phyloP scores from a whole-genome alignment of 306 rosid genomes.

The Benincasa hispida region DNA sequence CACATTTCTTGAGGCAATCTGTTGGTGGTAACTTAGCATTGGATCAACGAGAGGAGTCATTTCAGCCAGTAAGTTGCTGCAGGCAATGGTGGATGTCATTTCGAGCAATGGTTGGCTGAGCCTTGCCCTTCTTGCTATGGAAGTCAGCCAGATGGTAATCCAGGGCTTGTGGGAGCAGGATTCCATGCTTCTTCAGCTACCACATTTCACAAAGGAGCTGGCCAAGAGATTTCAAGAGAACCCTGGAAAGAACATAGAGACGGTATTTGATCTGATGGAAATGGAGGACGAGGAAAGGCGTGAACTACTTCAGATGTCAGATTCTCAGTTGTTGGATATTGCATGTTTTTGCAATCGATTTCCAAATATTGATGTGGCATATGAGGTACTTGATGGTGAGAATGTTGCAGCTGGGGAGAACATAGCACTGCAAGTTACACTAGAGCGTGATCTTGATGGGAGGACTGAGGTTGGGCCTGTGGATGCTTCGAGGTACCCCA shows the following conservation, averaged over 20 bases:
- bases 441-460: slow-evolving; percentile 73
- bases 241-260: slow-evolving; percentile 57
- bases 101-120: slow-evolving; percentile 89
- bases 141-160: slow-evolving; percentile 90
- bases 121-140: slow-evolving; percentile 83
- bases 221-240: slow-evolving; percentile 68
- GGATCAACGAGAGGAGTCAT: slow-evolving; percentile 83
- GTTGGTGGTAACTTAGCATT: slow-evolving; percentile 66
- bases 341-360: slow-evolving; percentile 75
- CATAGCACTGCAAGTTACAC: slow-evolving; percentile 46
- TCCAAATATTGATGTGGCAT: slow-evolving; percentile 66
- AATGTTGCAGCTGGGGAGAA: slow-evolving; percentile 47
- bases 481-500: slow-evolving; percentile 68
- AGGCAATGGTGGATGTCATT: slow-evolving; percentile 91
- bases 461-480: slow-evolving; percentile 56
- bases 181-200: slow-evolving; percentile 80
- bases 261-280: slow-evolving; percentile 78
- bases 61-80: slow-evolving; percentile 70
- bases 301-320: slow-evolving; percentile 67
- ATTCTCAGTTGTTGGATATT: slow-evolving; percentile 55
- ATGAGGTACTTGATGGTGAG: slow-evolving; percentile 54
- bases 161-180: slow-evolving; percentile 95
- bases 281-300: slow-evolving; percentile 83
- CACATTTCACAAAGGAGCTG: slow-evolving; percentile 82
- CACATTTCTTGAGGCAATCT: slow-evolving; percentile 76